Conservation (phyloP, 2,329 filamentous ascomycete species). For the Clarireedia sp. region DNA sequence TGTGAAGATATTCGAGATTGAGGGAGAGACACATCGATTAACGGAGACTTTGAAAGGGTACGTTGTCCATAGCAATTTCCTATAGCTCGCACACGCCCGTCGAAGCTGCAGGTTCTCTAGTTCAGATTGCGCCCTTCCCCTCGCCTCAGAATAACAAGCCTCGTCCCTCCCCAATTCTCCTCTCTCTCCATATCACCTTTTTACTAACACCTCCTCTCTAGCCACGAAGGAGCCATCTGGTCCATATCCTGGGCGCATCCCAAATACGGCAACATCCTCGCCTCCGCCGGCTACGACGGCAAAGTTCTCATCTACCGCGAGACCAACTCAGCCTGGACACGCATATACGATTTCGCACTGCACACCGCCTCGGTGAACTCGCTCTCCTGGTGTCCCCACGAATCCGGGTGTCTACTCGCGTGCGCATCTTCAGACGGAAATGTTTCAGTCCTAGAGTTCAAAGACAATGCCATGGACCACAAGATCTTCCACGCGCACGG, state of each 20-base stretch:
- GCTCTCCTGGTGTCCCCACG: constrained; percentile 94
- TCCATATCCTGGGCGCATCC: constrained; percentile 97
- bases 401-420: constrained; percentile 87
- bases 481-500: constrained; percentile 87
- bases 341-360: constrained; percentile 85
- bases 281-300: constrained; percentile 91
- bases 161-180: background rate
- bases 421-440: constrained; percentile 91
- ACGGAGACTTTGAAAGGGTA: constrained; percentile 93
- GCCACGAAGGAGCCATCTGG: constrained; percentile 97
- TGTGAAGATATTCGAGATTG: constrained; percentile 98
- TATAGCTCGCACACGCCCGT: background rate
- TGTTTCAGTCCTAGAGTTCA: constrained; percentile 92
- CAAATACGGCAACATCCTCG: constrained; percentile 96
- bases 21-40: constrained; percentile 82
- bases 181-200: too few species aligned
- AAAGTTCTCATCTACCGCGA: constrained; percentile 99
- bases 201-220: constrained; percentile 31
- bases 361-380: constrained; percentile 97
- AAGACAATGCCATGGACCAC: constrained; percentile 88
- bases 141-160: background rate
- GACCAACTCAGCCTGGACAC: constrained; percentile 64
- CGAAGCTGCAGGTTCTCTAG: background rate
- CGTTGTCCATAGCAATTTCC: background rate
- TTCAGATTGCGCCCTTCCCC: background rate